Conservation (phyloP, 139 green algal species). For the Desmodesmus armatus region DNA sequence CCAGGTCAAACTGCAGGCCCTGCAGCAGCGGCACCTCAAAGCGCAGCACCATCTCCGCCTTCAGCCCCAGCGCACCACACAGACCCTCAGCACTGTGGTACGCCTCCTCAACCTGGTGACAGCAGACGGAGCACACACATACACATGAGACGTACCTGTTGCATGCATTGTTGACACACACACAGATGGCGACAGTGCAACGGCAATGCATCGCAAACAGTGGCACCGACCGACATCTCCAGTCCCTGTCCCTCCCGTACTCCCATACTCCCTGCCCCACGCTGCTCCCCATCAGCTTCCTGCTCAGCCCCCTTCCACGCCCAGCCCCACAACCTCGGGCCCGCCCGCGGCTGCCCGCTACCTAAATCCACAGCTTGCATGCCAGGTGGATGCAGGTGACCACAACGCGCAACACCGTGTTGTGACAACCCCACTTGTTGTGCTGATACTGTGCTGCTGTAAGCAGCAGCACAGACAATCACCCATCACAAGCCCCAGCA, state of each 20-base stretch:
- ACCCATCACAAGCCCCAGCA: too few relatives aligned
- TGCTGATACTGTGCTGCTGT: too few relatives aligned
- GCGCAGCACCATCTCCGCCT: constrained; percentile 57
- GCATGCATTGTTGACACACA: too few relatives aligned
- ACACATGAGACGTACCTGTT: too few relatives aligned
- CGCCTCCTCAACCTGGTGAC: constrained; percentile 76
- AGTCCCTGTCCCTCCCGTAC: too few relatives aligned
- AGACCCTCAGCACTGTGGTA: constrained; percentile 83
- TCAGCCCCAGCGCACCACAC: constrained; percentile 52
- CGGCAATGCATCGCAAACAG: background rate
- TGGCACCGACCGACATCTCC: too few relatives aligned
- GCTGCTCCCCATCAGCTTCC: too few relatives aligned
- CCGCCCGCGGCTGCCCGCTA: background rate
- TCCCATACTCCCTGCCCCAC: too few relatives aligned
- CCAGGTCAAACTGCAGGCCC: constrained; percentile 85
- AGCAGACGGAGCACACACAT: background rate
- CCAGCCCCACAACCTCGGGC: background rate
- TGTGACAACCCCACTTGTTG: too few relatives aligned
- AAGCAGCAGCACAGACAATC: too few relatives aligned
- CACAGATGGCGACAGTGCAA: background rate
- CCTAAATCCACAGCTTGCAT: constrained; percentile 81
- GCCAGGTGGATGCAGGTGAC: constrained; percentile 87
- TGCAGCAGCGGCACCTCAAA: constrained; percentile 68
- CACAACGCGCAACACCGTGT: constrained; percentile 74
- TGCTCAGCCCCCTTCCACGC: background rate